Conservation (phyloP, 768 basidiomycete genomes). For the Russula brevipes region DNA sequence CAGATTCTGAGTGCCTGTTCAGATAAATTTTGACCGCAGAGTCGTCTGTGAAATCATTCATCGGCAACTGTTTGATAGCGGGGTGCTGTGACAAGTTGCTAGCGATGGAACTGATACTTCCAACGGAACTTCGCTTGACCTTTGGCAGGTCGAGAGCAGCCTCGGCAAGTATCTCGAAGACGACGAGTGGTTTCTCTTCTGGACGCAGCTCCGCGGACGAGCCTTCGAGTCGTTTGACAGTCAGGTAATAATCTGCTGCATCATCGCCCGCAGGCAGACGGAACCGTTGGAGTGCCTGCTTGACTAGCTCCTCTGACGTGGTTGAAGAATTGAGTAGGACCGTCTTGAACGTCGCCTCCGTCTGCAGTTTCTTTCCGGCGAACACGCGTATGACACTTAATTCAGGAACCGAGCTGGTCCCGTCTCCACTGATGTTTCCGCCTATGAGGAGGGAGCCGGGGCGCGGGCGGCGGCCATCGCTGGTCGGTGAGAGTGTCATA, state of each 20-base stretch:
- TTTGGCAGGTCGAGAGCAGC: conserved; percentile 77
- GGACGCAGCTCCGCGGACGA: conserved; percentile 68
- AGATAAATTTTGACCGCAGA: conserved; percentile 96
- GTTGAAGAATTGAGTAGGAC: conserved; percentile 87
- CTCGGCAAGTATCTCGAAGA: conserved; percentile 82
- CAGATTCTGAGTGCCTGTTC: conserved; percentile 50
- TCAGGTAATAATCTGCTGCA: conserved; percentile 72
- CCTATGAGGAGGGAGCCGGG: conserved; percentile 76
- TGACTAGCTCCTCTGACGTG: conserved; percentile 75
- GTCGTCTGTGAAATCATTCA: conserved; percentile 98
- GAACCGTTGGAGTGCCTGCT: conserved; percentile 94
- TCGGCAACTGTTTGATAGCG: conserved; percentile 87
- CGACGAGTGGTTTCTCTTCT: conserved; percentile 76
- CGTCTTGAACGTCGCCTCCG: conserved; percentile 98
- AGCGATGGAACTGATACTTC: conserved; percentile 89
- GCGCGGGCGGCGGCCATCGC: conserved; percentile 46
- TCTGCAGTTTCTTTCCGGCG: conserved; percentile 83
- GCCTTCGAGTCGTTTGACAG: conserved; percentile 89
- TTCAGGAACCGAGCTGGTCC: conserved; percentile 63
- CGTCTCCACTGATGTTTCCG: conserved; percentile 53
- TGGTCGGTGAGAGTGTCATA: conserved; percentile 42
- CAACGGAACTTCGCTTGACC: conserved; percentile 89
- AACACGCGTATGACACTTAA: conserved; percentile 95
- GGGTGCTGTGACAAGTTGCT: conserved; percentile 93
- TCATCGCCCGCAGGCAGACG: conserved; percentile 60